Evolutionary conservation across 108 stramenopile genomes (phyloP).

Genomic region (Nitzschia sp.): DNA sequence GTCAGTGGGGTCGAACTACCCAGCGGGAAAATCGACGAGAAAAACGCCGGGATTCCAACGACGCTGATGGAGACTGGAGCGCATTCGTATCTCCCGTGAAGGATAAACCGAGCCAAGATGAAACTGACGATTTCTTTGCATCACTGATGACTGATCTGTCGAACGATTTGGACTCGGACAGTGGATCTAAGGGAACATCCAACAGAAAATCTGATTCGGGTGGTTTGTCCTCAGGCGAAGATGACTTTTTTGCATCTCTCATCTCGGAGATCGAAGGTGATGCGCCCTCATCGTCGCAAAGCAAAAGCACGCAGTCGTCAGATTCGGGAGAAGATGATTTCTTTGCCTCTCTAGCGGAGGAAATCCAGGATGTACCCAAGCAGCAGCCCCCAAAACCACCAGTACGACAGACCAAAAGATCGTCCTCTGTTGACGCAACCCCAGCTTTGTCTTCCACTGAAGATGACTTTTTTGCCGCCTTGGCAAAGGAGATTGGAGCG

Average conservation of each 20-base stretch:
- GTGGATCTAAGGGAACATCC: not conserved
- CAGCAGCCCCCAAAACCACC: not conserved
- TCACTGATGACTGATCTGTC: constrained; percentile 75
- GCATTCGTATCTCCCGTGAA: constrained; percentile 38
- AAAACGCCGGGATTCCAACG: constrained; percentile 25
- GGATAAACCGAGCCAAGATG: constrained; percentile 17
- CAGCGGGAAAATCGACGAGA: constrained; percentile 21
- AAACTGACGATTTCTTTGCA: constrained; percentile 78
- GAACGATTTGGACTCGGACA: constrained; percentile 37
- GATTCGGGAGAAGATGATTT: constrained; percentile 38
- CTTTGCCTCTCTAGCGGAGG: constrained; percentile 30
- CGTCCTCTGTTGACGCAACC: not conserved
- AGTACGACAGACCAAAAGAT: not conserved
- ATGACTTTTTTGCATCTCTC: constrained; percentile 81
- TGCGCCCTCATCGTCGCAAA: not conserved
- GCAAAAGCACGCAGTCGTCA: not conserved
- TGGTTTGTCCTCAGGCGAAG: constrained; percentile 30
- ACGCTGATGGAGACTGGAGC: constrained; percentile 51
- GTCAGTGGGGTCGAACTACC: constrained; percentile 48
- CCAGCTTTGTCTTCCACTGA: not conserved
- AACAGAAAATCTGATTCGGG: not conserved
- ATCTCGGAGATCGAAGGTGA: constrained; percentile 59
- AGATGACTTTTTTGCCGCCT: constrained; percentile 11
- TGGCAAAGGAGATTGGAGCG: not conserved
- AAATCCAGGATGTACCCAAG: constrained; percentile 10